These are phyloP conservation scores for Podospora appendiculata DNA, from an alignment of 495 filamentous ascomycete genomes.

Conservation along the genomic window DNA sequence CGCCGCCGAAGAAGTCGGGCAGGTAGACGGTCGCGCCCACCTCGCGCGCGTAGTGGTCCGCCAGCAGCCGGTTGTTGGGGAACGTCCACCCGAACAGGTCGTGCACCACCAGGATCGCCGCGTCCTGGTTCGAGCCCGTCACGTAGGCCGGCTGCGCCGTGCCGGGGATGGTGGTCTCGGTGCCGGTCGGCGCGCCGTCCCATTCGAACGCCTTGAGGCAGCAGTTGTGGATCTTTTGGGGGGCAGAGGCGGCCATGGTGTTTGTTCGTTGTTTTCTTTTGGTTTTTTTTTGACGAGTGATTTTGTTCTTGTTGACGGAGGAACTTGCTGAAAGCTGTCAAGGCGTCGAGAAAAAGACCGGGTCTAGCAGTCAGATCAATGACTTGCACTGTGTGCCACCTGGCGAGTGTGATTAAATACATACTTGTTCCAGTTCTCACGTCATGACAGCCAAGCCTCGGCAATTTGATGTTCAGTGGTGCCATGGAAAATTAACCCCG, in stretches of 20 bases:
- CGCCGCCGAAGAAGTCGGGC: conserved; percentile 48
- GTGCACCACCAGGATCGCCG: conserved; percentile 47
- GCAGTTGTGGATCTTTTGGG: conserved; percentile 9
- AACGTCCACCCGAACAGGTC: conserved; percentile 55
- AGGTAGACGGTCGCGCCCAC: conserved; percentile 45
- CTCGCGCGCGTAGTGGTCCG: conserved; percentile 49
- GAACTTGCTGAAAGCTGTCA: too few species aligned
- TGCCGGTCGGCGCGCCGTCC: conserved; percentile 38
- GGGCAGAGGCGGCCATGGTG: neutral
- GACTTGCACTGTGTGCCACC: too few species aligned
- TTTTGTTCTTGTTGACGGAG: too few species aligned
- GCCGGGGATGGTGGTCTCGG: conserved; percentile 23
- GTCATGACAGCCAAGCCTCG: too few species aligned
- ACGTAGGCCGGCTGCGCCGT: conserved; percentile 35
- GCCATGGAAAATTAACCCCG: too few species aligned
- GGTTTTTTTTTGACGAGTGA: too few species aligned
- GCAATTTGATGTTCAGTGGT: too few species aligned
- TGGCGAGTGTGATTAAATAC: too few species aligned
- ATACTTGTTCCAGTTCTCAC: too few species aligned
- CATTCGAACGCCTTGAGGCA: conserved; percentile 38
- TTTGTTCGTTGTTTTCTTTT: neutral
- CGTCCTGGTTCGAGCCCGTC: conserved; percentile 33
- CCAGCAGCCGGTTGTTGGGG: conserved; percentile 46
- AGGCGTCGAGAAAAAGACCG: too few species aligned
- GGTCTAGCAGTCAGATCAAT: too few species aligned